Conservation (phyloP, 208 protist genomes). For the Trypanosoma boissoni region DNA sequence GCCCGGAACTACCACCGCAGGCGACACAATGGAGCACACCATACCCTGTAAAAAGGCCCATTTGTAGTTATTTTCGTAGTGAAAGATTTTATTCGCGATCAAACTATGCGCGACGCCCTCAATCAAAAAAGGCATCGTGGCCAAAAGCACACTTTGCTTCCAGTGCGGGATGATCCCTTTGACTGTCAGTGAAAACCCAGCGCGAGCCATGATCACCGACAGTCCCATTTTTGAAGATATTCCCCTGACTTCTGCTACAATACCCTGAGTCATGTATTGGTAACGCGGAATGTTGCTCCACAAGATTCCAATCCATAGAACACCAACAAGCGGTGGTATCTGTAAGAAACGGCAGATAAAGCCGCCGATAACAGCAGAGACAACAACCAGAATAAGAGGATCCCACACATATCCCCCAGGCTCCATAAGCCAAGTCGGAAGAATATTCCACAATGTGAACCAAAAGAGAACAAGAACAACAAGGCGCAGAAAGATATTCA, state of each 20-base stretch:
- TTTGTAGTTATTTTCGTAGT: slow-evolving; percentile 65
- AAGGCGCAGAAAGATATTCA: slow-evolving; percentile 65
- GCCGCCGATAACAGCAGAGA: slow-evolving; percentile 61
- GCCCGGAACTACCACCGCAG: slow-evolving; percentile 72
- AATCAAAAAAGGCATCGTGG: slow-evolving; percentile 57
- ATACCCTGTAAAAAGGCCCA: slow-evolving; percentile 81
- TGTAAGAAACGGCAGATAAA: slow-evolving; percentile 69
- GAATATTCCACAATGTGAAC: slow-evolving; percentile 66
- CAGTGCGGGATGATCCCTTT: slow-evolving; percentile 69
- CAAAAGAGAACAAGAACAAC: slow-evolving; percentile 58
- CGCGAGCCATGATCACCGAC: slow-evolving; percentile 68
- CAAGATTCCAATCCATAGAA: slow-evolving; percentile 76
- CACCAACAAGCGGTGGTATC: slow-evolving; percentile 73
- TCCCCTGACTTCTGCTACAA: slow-evolving; percentile 46
- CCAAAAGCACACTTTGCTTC: slow-evolving; percentile 60
- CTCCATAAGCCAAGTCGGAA: slow-evolving; percentile 54
- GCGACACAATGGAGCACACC: slow-evolving; percentile 71
- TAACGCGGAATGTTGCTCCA: slow-evolving; percentile 78
- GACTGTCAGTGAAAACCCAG: slow-evolving; percentile 67
- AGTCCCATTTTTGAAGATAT: slow-evolving; percentile 68
- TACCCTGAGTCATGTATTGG: slow-evolving; percentile 58
- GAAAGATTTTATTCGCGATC: slow-evolving; percentile 66
- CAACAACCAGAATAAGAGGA: slow-evolving; percentile 53
- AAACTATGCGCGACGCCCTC: slow-evolving; percentile 67
- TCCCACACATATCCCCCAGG: slow-evolving; percentile 80